phyloP scores from a whole-genome alignment of 768 basidiomycete species.

The Termitomyces sp. region DNA sequence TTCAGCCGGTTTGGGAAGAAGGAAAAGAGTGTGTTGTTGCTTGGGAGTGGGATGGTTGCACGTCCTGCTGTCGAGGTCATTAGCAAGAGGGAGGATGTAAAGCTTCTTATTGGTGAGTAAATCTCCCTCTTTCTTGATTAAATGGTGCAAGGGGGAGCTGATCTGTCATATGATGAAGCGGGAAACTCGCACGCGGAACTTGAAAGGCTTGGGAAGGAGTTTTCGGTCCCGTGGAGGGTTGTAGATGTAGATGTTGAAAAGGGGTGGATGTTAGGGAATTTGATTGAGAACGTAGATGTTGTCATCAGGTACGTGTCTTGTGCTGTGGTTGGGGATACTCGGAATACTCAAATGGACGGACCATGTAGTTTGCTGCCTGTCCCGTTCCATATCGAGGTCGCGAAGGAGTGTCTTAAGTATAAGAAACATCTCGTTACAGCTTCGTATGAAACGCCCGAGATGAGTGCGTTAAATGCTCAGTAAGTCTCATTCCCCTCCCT shows the following conservation, averaged over 20 bases:
- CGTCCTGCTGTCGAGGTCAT: constrained; percentile 82
- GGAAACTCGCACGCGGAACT: constrained; percentile 70
- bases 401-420: constrained; percentile 67
- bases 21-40: constrained; percentile 70
- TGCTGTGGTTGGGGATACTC: neutral
- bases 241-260: constrained; percentile 62
- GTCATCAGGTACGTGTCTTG: constrained; percentile 77
- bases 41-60: constrained; percentile 96
- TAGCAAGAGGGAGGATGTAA: constrained; percentile 55
- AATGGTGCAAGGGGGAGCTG: too few relatives aligned
- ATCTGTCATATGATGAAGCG: constrained; percentile 36
- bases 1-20: neutral
- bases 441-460: constrained; percentile 81
- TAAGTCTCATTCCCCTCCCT: constrained; percentile 37
- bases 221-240: constrained; percentile 50
- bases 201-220: constrained; percentile 37
- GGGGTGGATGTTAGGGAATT: constrained; percentile 34
- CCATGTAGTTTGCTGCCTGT: constrained; percentile 74
- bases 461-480: constrained; percentile 63
- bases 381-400: constrained; percentile 65
- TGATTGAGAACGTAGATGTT: constrained; percentile 68
- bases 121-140: too few relatives aligned
- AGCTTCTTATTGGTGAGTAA: constrained; percentile 70
- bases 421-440: constrained; percentile 84
- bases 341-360: neutral